phyloP scores from a whole-genome alignment of 2,329 filamentous ascomycete species.

The Chalaropsis thielavioides region DNA sequence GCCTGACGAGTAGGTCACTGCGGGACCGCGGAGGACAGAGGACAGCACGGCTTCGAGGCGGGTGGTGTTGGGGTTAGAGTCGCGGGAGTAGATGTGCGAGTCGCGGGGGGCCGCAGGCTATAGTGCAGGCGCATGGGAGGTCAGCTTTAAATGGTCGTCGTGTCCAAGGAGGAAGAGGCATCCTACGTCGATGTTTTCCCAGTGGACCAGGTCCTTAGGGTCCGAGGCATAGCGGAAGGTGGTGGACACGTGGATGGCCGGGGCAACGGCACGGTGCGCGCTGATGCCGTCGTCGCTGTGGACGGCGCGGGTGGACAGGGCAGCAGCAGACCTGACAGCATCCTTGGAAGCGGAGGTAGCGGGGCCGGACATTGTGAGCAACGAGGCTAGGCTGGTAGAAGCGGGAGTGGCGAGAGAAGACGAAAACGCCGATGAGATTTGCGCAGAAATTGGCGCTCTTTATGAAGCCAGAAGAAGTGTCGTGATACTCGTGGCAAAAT shows the following conservation, averaged over 20 bases:
- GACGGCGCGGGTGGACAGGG: conserved; percentile 56
- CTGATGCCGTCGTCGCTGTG: conserved; percentile 73
- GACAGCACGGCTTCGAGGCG: conserved; percentile 75
- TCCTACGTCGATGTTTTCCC: conserved; percentile 43
- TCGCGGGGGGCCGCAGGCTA: conserved; percentile 39
- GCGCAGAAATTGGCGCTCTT: not conserved
- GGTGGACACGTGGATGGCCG: conserved; percentile 78
- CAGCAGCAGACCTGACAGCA: conserved; percentile 9
- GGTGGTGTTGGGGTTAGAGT: conserved; percentile 62
- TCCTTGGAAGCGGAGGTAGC: conserved; percentile 5
- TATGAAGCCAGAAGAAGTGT: not conserved
- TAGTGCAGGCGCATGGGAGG: not conserved
- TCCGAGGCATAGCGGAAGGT: conserved; percentile 72
- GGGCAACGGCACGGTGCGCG: conserved; percentile 63
- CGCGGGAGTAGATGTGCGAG: conserved; percentile 71
- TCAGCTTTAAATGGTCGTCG: not conserved
- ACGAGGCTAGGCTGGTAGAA: not conserved
- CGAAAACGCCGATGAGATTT: not conserved
- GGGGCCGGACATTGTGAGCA: not conserved
- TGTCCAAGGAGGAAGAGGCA: not conserved
- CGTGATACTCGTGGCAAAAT: not conserved
- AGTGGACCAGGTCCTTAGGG: conserved; percentile 44
- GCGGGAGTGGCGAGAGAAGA: not conserved
- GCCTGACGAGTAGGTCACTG: conserved; percentile 69
- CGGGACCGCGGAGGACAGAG: conserved; percentile 53